phyloP scores from a whole-genome alignment of 2,329 filamentous ascomycete genomes.

The Talaromyces sp. region DNA sequence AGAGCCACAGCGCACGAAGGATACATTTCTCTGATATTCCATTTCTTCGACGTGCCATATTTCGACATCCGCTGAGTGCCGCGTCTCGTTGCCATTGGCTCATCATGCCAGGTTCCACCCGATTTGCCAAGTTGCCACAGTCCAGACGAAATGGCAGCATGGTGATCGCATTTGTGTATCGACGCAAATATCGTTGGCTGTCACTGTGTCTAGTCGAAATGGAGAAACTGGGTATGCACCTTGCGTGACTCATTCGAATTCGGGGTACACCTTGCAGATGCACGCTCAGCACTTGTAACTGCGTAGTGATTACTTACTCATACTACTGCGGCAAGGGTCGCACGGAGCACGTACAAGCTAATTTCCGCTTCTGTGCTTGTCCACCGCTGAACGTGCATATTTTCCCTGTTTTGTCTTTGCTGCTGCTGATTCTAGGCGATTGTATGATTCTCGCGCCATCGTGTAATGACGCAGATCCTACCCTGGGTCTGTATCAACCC shows the following conservation, averaged over 20 bases:
- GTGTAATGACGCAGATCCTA: not conserved
- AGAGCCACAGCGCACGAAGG: not conserved
- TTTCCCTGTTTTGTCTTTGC: not conserved
- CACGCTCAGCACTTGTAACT: too few species aligned
- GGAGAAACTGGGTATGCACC: not conserved
- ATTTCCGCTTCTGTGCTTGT: not conserved
- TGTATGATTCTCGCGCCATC: not conserved
- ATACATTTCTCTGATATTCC: not conserved
- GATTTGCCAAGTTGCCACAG: not conserved
- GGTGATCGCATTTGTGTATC: not conserved
- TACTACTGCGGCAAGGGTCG: not conserved
- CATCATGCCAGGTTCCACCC: not conserved
- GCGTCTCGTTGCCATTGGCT: not conserved
- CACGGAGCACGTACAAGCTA: not conserved
- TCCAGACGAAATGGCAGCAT: not conserved
- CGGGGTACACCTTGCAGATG: constrained; percentile 4
- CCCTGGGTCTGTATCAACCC: not conserved
- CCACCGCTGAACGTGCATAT: not conserved
- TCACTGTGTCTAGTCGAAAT: not conserved
- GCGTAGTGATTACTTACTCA: too few species aligned
- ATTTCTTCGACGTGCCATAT: not conserved
- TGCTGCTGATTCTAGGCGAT: not conserved
- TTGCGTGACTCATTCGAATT: constrained; percentile 7
- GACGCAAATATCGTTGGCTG: not conserved
- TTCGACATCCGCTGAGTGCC: not conserved